Evolutionary conservation across 768 basidiomycete species (phyloP), one percentile per base, ranked within the genome.

Genomic region (Collybiopsis luxurians): DNA sequence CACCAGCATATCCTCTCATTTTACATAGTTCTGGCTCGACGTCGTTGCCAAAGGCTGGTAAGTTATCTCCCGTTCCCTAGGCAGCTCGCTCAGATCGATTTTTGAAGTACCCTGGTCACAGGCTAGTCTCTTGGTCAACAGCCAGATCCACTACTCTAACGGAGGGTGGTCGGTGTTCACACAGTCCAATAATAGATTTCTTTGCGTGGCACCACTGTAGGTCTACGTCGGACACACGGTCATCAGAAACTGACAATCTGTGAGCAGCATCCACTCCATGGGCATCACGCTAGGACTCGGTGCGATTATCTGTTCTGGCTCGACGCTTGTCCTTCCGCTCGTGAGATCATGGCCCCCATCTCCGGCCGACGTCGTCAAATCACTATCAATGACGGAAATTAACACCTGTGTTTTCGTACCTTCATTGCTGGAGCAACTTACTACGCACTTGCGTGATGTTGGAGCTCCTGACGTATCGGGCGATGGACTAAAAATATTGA

Each of bases 151-250:
- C 24, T 49, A 58, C 31, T 51, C 59, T 12, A 23, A 24, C 28
- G 59, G 59, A 17, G 59, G 59, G 43, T 60, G 59, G 59, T 60
- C 59, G 12, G 59, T 48, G 12, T 60, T 60, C 56, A 60, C 55
- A 12, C 26, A 60, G 43, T 47, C 59, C 15, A 48, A 57, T 19
- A 60, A 60, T 42, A 50, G 59, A 31, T 57, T 60, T 55, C 59
- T 60, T 26, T 60, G 59, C 53, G 31, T 60, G 24, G 59, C 55
- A 10, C 55, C 59, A 9, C n/a, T 60, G 59, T 60, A 49, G 36
- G 55, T 57, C 19, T 24, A 24, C 26, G 15, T 24, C 26, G 26
- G 12, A 49, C 12, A 11, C 27, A 9, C 19, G 13, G 11, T 28
- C 27, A 24, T 49, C 47, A 12, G 5, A 7, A 24, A 17, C 26